phyloP scores from a whole-genome alignment of 768 basidiomycete genomes.

The Mycena albidolilacea region DNA sequence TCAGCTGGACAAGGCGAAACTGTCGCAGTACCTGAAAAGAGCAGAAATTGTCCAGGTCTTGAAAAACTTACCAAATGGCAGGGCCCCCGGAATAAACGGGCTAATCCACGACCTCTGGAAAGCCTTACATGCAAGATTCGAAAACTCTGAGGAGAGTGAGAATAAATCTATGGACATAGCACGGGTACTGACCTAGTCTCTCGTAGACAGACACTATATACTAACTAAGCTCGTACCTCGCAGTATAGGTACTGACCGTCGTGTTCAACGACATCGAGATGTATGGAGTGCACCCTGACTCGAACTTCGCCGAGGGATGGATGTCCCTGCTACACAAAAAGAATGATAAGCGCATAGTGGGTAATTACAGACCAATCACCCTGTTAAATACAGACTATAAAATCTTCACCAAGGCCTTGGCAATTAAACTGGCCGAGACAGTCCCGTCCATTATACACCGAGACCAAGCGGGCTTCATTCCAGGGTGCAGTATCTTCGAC shows the following conservation, averaged over 20 bases:
- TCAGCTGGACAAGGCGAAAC: not conserved
- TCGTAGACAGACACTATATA: no score
- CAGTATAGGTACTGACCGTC: not conserved
- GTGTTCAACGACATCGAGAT: slow-evolving; percentile 19
- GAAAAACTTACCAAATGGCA: not conserved
- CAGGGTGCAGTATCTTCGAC: no score
- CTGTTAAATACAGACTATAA: slow-evolving; percentile 23
- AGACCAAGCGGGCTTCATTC: no score
- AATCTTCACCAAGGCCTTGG: no score
- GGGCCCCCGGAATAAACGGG: not conserved
- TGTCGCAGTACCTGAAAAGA: not conserved
- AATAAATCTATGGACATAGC: slow-evolving; percentile 3
- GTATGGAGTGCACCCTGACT: not conserved
- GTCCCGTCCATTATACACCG: no score
- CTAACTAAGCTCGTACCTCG: no score
- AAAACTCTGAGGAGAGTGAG: not conserved
- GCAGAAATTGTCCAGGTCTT: not conserved
- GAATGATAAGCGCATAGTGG: slow-evolving; percentile 12
- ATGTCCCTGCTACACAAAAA: slow-evolving; percentile 22
- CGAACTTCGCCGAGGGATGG: slow-evolving; percentile 17
- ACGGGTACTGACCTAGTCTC: no score
- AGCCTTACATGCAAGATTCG: not conserved
- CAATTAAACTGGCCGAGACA: no score
- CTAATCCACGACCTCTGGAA: not conserved
- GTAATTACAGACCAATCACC: slow-evolving; percentile 18